These are phyloP conservation scores for Gymnopus androsaceus DNA, from an alignment of 1,284 basidiomycete species.

Conservation along the genomic window DNA sequence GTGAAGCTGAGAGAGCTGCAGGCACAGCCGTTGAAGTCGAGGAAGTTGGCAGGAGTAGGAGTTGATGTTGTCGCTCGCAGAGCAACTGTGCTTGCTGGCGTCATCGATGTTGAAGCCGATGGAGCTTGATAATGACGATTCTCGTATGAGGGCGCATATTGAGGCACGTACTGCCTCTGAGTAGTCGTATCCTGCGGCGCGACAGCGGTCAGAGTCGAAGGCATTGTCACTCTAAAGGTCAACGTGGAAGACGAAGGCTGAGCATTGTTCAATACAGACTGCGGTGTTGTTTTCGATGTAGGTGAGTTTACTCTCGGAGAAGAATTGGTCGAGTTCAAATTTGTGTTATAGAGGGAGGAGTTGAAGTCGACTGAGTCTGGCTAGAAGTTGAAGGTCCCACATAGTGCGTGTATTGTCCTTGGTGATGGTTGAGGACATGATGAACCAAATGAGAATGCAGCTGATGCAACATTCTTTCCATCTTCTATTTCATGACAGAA, in stretches of 20 bases:
- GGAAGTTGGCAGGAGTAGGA: no score
- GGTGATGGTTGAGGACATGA: constrained; percentile 7
- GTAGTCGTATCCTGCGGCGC: constrained; percentile 14
- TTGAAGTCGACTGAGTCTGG: background rate
- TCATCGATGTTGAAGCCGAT: background rate
- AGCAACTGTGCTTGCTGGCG: background rate
- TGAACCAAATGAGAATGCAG: constrained; percentile 10
- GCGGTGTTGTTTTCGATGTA: constrained; percentile 5
- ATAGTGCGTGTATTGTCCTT: background rate
- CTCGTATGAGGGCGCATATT: background rate
- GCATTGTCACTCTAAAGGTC: background rate
- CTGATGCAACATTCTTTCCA: background rate
- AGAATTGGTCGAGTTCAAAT: background rate
- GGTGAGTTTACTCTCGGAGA: background rate
- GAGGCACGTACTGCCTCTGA: background rate
- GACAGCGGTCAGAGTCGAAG: no score
- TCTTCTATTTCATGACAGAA: background rate
- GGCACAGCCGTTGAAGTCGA: no score
- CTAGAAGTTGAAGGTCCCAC: background rate
- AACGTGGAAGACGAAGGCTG: background rate
- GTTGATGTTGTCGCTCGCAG: background rate
- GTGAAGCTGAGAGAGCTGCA: no score
- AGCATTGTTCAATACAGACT: constrained; percentile 10
- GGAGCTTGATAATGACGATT: constrained; percentile 3
- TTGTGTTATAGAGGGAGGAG: background rate